Evolutionary conservation across 805 yeast genomes (phyloP), one percentile per base, ranked within the genome.

Genomic region (Hanseniaspora singularis): DNA sequence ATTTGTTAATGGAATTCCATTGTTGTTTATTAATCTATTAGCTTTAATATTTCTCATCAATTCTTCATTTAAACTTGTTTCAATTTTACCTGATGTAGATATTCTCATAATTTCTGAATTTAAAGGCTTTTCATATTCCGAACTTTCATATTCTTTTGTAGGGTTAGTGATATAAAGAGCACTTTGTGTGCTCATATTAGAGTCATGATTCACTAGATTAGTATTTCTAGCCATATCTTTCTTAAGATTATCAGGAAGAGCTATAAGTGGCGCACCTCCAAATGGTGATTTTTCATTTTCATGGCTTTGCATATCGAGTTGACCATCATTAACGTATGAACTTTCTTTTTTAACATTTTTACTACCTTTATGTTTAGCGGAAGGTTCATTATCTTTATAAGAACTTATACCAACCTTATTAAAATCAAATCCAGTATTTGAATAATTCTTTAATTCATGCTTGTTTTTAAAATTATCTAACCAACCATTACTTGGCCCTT

Each of bases 401-500:
- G n/a, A n/a, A n/a, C n/a, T n/a, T n/a, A 30, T 3, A 22, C 16
- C 28, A 7, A 24, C 24, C 11, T 16, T 37, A 11, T 47, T 47
- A 2, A 47, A 36, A 15, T 16, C 23, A 31, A 44, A 38, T 20
- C 31, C 18, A 16, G 37, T 30, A 18, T 37, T 39, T 10, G 38
- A 22, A 12, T 42, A 42, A 9, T 12, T 34, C 22, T 47, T 47
- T 14, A 73, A 57, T 1, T 73, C 77, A 54, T 76, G 79, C 41
- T 80, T 60, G 52, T 72, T 75, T 57, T 76, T 76, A 59, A 76
- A 76, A 54, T 73, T 78, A 11, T 73, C 64, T 36, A 76, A 59
- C 81, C 81, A 76, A 8, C 82, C 82, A 56, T 76, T 80, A 52
- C 77, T 71, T 51, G 74, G 76, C 14, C 70, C 66, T 23, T 66